phyloP scores from a whole-genome alignment of 257 asterid genomes.

The Misopates orontium region DNA sequence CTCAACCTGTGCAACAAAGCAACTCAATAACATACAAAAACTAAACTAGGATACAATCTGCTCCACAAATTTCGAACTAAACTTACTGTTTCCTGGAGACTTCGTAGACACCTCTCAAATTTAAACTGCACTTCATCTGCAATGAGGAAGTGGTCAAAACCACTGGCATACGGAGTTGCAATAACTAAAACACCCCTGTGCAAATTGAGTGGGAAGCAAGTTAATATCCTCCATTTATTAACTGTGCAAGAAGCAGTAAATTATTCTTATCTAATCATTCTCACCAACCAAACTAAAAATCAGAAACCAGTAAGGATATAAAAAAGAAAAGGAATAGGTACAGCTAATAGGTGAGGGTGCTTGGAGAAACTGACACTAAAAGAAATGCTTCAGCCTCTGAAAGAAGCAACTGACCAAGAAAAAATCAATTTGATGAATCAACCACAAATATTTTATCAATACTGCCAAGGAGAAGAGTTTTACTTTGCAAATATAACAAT shows the following conservation, averaged over 20 bases:
- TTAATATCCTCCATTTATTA: constrained; percentile 25
- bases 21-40: constrained; percentile 25
- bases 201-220: constrained; percentile 28
- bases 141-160: constrained; percentile 89
- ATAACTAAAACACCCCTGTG: constrained; percentile 83
- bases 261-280: background rate
- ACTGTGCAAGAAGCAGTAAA: constrained; percentile 20
- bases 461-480: constrained; percentile 4
- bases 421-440: background rate
- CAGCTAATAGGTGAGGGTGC: background rate
- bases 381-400: constrained; percentile 7
- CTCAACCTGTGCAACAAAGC: constrained; percentile 50
- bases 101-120: constrained; percentile 78
- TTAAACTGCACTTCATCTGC: constrained; percentile 95
- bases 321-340: background rate
- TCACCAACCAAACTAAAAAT: background rate
- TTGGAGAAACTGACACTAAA: background rate
- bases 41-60: constrained; percentile 14
- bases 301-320: background rate
- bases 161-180: constrained; percentile 96
- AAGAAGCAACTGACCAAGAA: background rate
- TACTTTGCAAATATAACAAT: background rate
- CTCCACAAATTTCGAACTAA: constrained; percentile 23
- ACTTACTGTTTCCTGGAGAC: constrained; percentile 70
- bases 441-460: background rate